Percentiles rank a stretch among this genome's conserved stretches.
Evolutionary conservation across 495 filamentous ascomycete species (phyloP).

Genomic region (Aspergillus cavernicola): DNA sequence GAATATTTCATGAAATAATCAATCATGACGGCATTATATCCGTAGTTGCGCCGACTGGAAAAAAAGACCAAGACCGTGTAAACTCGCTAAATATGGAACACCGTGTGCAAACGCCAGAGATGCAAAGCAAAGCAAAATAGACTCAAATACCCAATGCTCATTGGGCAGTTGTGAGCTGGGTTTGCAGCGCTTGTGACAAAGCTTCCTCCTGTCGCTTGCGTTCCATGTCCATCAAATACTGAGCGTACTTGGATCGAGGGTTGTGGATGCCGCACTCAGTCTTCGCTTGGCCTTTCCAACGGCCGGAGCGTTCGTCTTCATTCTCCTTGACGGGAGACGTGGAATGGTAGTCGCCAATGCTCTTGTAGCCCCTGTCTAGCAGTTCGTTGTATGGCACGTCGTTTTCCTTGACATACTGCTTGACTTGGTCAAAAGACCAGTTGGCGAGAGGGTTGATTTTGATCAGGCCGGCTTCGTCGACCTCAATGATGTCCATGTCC

Average conservation of each 20-base stretch:
- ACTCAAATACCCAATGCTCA: constrained; percentile 23
- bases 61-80: constrained; percentile 17
- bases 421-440: constrained; percentile 89
- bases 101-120: constrained; percentile 20
- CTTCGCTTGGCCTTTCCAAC: constrained; percentile 94
- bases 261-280: constrained; percentile 99
- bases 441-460: constrained; percentile 99
- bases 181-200: constrained; percentile 42
- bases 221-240: constrained; percentile 73
- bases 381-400: constrained; percentile 91
- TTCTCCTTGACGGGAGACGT: constrained; percentile 85
- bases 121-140: constrained; percentile 14
- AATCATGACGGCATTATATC: constrained; percentile 16
- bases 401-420: constrained; percentile 78
- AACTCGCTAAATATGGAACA: constrained; percentile 18
- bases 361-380: constrained; percentile 91
- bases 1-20: constrained; percentile 11
- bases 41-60: constrained; percentile 5
- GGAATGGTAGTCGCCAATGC: constrained; percentile 95
- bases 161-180: constrained; percentile 29
- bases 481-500: constrained; percentile 81
- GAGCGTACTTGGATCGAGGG: constrained; percentile 84
- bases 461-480: constrained; percentile 88
- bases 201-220: constrained; percentile 65
- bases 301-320: constrained; percentile 94